Evolutionary conservation across 768 basidiomycete genomes (phyloP), one percentile per base, ranked within the genome.

Genomic region (Cystofilobasidium capitatum): DNA sequence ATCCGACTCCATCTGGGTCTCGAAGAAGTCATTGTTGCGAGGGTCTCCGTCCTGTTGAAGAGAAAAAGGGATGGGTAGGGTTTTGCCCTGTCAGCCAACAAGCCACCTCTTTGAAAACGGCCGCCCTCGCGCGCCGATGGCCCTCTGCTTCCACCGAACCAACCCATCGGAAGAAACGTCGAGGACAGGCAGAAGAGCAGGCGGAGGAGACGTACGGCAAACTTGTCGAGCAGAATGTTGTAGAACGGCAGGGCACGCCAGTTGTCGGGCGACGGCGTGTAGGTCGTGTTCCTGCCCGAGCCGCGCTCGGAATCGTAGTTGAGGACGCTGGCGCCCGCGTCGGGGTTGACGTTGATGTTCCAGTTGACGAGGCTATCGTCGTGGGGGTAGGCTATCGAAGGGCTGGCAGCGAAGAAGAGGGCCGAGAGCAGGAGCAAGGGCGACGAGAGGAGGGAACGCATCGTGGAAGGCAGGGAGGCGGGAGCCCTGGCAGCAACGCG

Each of bases 1-100:
- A 79, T 94, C 92, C 74, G 81, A 84, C 76, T 96, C 92, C 77
- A 80, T 90, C 75, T 82, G 81, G 29, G 89, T 84, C 33, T 80
- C 81, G 75, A 91, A 96, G 77, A 80, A 93, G 80, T 94, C 89
- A 76, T 96, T 92, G 75, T 94, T 96, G 51, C 84, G 78, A 3
- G 92, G 92, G 75, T 91, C 88, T 0, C 92, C 92, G 72, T 94
- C 91, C 68, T 69, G 31, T 2, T 14, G 40, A 13, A n/a, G 29
- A 12, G 31, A 54, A 37, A 26, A 49, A 44, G 8, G 29, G 26
- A 44, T 12, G 20, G 31, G 20, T n/a, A 13, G 47, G 39, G 36
- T 2, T 22, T 12, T 7, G 37, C 26, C 33, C 33, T 35, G 45
- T 29, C 45, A 45, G 37, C 4, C 35, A 49, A 58, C 22, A 31